Evolutionary conservation across 495 filamentous ascomycete genomes (phyloP).

Genomic region (Endocarpon pusillum): DNA sequence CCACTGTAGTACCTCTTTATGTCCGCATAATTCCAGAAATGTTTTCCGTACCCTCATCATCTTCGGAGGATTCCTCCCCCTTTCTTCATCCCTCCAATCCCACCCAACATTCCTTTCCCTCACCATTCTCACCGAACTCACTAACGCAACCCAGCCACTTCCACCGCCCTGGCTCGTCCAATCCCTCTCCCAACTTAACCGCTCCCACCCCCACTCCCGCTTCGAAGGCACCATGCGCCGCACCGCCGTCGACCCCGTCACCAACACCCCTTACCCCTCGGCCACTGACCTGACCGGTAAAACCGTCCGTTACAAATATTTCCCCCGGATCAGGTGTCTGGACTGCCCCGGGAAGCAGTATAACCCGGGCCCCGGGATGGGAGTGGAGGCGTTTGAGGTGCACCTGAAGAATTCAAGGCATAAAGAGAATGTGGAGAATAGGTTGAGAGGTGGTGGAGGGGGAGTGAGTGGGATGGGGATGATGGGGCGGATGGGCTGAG

Average conservation of each 20-base stretch:
- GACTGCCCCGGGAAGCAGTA: slow-evolving; percentile 93
- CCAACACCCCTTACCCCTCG: slow-evolving; percentile 29
- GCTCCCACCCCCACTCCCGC: slow-evolving; percentile 50
- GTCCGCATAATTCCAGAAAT: too few species aligned
- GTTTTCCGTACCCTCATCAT: too few species aligned
- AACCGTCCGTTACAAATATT: slow-evolving; percentile 49
- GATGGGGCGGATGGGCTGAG: background rate
- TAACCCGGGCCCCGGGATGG: slow-evolving; percentile 65
- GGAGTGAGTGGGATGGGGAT: slow-evolving; percentile 2
- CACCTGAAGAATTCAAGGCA: slow-evolving; percentile 72
- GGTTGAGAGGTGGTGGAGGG: slow-evolving; percentile 23
- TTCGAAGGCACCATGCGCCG: slow-evolving; percentile 85
- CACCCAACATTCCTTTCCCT: too few species aligned
- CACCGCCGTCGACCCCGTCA: slow-evolving; percentile 46
- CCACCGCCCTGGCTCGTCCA: slow-evolving; percentile 63
- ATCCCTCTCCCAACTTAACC: slow-evolving; percentile 45
- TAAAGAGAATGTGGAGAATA: slow-evolving; percentile 51
- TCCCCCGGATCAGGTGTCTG: slow-evolving; percentile 73
- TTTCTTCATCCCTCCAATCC: too few species aligned
- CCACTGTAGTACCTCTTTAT: too few species aligned
- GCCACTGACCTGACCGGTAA: slow-evolving; percentile 13
- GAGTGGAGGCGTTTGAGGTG: slow-evolving; percentile 77
- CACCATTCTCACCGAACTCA: background rate
- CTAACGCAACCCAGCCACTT: slow-evolving; percentile 36
- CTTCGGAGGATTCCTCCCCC: background rate